phyloP scores from a whole-genome alignment of 768 basidiomycete species.

The Crucibulum laeve region DNA sequence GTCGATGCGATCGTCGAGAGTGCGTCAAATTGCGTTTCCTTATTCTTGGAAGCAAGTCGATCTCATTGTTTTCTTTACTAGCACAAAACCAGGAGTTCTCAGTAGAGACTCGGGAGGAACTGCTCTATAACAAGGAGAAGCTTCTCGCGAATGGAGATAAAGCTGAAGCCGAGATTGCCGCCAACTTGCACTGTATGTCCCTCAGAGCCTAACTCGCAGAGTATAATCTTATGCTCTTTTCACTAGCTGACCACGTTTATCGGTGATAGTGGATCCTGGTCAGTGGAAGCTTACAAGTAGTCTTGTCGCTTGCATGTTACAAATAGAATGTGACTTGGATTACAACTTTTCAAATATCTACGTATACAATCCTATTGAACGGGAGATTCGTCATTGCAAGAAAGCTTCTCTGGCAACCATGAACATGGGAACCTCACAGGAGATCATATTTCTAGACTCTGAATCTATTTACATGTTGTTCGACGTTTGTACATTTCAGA shows the following conservation, averaged over 20 bases:
- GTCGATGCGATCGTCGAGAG: conserved; percentile 99
- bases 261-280: conserved; percentile 39
- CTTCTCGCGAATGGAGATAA: conserved; percentile 93
- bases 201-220: conserved; percentile 9
- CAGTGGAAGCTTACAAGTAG: conserved; percentile 10
- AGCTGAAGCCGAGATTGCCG: conserved; percentile 96
- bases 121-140: conserved; percentile 99
- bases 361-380: no score
- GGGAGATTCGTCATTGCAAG: no score
- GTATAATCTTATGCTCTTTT: conserved; percentile 17
- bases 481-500: no score
- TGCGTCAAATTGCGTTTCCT: conserved; percentile 32
- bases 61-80: conserved; percentile 22
- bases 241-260: conserved; percentile 80
- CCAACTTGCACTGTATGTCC: conserved; percentile 74
- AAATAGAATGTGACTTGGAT: no score
- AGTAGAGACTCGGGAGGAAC: conserved; percentile 96
- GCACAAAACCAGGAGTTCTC: conserved; percentile 98
- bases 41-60: conserved; percentile 1
- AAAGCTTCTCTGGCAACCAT: no score
- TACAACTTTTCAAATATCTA: no score
- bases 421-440: no score
- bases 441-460: no score
- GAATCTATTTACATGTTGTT: no score
- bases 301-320: no score